Evolutionary conservation across 768 basidiomycete species (phyloP).

Genomic region (Gymnopilus junonius): DNA sequence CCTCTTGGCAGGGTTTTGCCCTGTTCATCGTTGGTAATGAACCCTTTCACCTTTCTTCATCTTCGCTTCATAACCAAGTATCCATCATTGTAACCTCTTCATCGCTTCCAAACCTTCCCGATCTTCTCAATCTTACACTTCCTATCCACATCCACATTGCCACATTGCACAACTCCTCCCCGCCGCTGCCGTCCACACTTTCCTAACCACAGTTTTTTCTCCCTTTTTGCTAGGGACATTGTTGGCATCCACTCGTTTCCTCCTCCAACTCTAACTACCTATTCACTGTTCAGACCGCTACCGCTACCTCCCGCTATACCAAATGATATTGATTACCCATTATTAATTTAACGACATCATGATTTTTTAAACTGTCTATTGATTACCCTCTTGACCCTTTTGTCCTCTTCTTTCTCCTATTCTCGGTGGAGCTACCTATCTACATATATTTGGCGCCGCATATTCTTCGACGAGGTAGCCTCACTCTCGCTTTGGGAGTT

Average conservation of each 20-base stretch:
- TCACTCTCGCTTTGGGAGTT: slow-evolving; percentile 5
- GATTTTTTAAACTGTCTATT: slow-evolving; percentile 2
- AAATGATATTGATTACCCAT: slow-evolving; percentile 20
- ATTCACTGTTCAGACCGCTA: not conserved
- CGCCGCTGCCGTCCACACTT: slow-evolving; percentile 1
- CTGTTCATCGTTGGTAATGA: not conserved
- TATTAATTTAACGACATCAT: slow-evolving; percentile 18
- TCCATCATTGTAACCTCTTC: not conserved
- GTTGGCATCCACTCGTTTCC: slow-evolving; percentile 16
- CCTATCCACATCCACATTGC: not conserved
- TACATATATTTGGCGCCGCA: not conserved
- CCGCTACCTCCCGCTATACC: slow-evolving; percentile 9
- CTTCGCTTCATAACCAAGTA: not conserved
- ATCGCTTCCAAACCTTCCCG: not conserved
- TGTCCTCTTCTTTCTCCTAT: not conserved
- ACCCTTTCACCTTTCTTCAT: not conserved
- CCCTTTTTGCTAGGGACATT: slow-evolving; percentile 3
- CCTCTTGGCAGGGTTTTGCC: not conserved
- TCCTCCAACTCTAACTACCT: not conserved
- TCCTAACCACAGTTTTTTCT: not conserved
- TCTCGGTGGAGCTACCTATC: not conserved
- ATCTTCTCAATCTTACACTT: not conserved
- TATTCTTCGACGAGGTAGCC: not conserved
- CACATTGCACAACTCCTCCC: not conserved
- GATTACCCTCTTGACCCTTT: not conserved